phyloP scores from a whole-genome alignment of 2,329 filamentous ascomycete species.

The Chaetoscypha palmicola region DNA sequence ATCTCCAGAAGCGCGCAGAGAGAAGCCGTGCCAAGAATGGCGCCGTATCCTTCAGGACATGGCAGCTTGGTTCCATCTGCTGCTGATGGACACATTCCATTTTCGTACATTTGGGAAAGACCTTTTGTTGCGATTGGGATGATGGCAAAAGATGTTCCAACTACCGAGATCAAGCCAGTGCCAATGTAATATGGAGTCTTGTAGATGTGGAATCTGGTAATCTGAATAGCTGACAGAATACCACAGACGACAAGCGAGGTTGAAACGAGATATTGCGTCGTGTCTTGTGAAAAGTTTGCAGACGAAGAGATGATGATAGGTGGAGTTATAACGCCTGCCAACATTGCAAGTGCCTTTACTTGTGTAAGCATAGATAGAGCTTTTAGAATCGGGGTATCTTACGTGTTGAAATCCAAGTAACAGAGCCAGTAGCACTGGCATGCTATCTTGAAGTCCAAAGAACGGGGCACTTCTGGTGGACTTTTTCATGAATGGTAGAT shows the following conservation, averaged over 20 bases:
- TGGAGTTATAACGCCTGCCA: slow-evolving; percentile 63
- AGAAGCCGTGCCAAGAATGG: slow-evolving; percentile 63
- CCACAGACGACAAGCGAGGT: slow-evolving; percentile 65
- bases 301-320: slow-evolving; percentile 63
- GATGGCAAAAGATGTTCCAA: slow-evolving; percentile 71
- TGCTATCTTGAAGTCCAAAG: slow-evolving; percentile 73
- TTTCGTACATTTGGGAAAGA: slow-evolving; percentile 69
- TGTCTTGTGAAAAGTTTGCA: slow-evolving; percentile 46
- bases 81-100: slow-evolving; percentile 50
- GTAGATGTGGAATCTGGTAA: slow-evolving; percentile 67
- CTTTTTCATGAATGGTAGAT: slow-evolving; percentile 74
- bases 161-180: slow-evolving; percentile 73
- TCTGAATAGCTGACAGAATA: slow-evolving; percentile 67
- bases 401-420: slow-evolving; percentile 75
- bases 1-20: slow-evolving; percentile 63
- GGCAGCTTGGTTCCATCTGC: slow-evolving; percentile 58
- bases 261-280: slow-evolving; percentile 62
- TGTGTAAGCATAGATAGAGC: no score
- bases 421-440: slow-evolving; percentile 68
- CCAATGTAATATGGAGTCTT: slow-evolving; percentile 68
- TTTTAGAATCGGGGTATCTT: no score
- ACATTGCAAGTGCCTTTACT: slow-evolving; percentile 59
- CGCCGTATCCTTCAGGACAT: slow-evolving; percentile 70
- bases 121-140: slow-evolving; percentile 68
- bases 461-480: slow-evolving; percentile 58